A percentile compares a stretch with the other conserved stretches of the same genome.
These are phyloP conservation scores for Macrophomina pseudophaseolina DNA, from an alignment of 2,329 filamentous ascomycete genomes.

Conservation along the genomic window DNA sequence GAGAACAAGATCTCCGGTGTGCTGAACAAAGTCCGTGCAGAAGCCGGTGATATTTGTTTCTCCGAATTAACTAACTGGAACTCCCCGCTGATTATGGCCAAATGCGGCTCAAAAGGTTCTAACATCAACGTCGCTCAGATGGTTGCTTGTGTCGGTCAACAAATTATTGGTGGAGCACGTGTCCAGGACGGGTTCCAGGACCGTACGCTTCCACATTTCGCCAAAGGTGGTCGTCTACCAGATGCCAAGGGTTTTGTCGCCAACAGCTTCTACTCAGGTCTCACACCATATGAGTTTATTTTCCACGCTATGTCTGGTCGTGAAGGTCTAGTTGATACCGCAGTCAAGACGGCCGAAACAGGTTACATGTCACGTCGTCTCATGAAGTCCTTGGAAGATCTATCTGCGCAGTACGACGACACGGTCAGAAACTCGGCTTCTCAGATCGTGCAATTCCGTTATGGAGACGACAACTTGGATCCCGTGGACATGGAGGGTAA, in stretches of 20 bases:
- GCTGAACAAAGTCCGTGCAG: slow-evolving; percentile 87
- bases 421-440: slow-evolving; percentile 91
- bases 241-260: slow-evolving; percentile 94
- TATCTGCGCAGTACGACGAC: slow-evolving; percentile 91
- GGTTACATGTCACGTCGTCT: slow-evolving; percentile 98
- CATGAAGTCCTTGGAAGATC: slow-evolving; percentile 97
- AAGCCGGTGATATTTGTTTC: slow-evolving; percentile 90
- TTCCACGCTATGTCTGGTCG: slow-evolving; percentile 98
- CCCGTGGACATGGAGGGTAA: slow-evolving; percentile 97
- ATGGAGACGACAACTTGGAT: slow-evolving; percentile 93
- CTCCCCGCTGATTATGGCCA: slow-evolving; percentile 93
- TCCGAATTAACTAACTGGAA: slow-evolving; percentile 89
- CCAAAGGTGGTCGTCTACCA: slow-evolving; percentile 90
- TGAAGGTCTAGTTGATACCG: slow-evolving; percentile 98
- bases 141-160: slow-evolving; percentile 95
- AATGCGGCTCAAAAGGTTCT: slow-evolving; percentile 94
- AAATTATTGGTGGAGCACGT: slow-evolving; percentile 93
- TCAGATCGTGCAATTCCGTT: slow-evolving; percentile 94
- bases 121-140: slow-evolving; percentile 99
- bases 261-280: slow-evolving; percentile 95
- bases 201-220: slow-evolving; percentile 90
- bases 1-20: slow-evolving; percentile 91
- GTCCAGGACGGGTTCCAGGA: slow-evolving; percentile 97
- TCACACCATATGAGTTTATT: slow-evolving; percentile 89
- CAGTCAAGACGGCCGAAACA: slow-evolving; percentile 97